Evolutionary conservation across 1,284 basidiomycete species (phyloP).

Genomic region (Takashimella tepidaria): DNA sequence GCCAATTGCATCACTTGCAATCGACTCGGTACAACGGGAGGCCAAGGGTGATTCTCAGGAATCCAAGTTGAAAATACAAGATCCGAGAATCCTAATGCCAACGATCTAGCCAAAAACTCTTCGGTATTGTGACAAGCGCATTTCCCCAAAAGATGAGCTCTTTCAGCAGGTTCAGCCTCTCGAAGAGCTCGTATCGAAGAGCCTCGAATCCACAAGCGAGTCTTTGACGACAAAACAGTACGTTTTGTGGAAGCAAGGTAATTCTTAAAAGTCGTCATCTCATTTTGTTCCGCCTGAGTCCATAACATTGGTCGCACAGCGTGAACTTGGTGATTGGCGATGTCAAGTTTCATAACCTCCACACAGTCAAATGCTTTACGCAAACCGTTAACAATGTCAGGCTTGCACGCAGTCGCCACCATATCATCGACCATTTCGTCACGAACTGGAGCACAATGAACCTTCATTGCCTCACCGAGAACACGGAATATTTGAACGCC

Average conservation of each 20-base stretch:
- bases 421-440: constrained; percentile 78
- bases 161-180: constrained; percentile 15
- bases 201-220: constrained; percentile 32
- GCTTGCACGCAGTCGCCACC: constrained; percentile 59
- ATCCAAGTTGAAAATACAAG: constrained; percentile 54
- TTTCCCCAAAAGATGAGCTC: constrained; percentile 28
- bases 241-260: constrained; percentile 24
- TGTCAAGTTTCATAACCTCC: constrained; percentile 93
- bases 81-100: constrained; percentile 63
- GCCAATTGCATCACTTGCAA: constrained; percentile 25
- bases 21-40: constrained; percentile 33
- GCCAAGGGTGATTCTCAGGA: constrained; percentile 40
- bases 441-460: constrained; percentile 88
- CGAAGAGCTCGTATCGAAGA: constrained; percentile 33
- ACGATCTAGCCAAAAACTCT: constrained; percentile 49
- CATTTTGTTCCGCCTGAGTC: constrained; percentile 72
- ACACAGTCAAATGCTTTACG: constrained; percentile 83
- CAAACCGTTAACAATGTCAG: constrained; percentile 67
- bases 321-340: constrained; percentile 90
- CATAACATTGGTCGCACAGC: constrained; percentile 78
- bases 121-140: constrained; percentile 21
- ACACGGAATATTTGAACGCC: constrained; percentile 72
- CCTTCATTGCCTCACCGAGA: constrained; percentile 76
- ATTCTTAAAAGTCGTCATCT: constrained; percentile 64
- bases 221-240: constrained; percentile 23